Evolutionary conservation across 768 basidiomycete genomes (phyloP), one percentile per base, ranked within the genome.

Genomic region (Amanita pseudoporphyria): DNA sequence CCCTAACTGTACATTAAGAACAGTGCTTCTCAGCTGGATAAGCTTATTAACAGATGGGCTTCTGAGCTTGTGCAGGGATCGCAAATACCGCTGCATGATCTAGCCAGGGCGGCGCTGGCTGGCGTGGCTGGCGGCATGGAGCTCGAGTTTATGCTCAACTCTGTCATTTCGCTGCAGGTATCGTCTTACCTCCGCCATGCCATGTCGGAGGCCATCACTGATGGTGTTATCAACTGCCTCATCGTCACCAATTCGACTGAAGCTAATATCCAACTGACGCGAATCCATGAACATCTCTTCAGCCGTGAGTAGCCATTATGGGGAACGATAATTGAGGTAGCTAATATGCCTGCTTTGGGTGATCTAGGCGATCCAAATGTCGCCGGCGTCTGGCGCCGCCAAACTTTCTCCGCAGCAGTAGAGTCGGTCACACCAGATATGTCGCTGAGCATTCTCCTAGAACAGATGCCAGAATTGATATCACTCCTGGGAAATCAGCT

Each of bases 241-340:
- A 81, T 91, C 58, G 84, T 91, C 52, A 92, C 90, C 40, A 89
- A 88, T 60, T 88, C 86, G 6, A 74, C 72, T 39, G 90, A 93
- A 47, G 83, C 90, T 22, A 93, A 93, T 58, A 63, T 84, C 53
- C 87, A 92, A 62, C 70, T 93, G 42, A 84, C 88, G 19, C 76
- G 87, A 4, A 87, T 93, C 49, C 90, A 93, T 62, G 90, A 92
- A 62, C 85, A 91, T 56, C 77, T 93, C 46, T 92, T 93, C 57
- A 73, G 82, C 21, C 78, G 90, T 89, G 59, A 61, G 87, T 71
- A n/a, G 14, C 28, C 45, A 26, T 14, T n/a, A 52, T 31, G 33
- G 9, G n/a, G 40, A 21, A 40, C 16, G 18, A 33, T 30, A 28
- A 9, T 35, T 7, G 3, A 40, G 6, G 19, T 9, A 14, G 14